phyloP scores from a whole-genome alignment of 768 basidiomycete species.

The Tricholoma saponaceum region DNA sequence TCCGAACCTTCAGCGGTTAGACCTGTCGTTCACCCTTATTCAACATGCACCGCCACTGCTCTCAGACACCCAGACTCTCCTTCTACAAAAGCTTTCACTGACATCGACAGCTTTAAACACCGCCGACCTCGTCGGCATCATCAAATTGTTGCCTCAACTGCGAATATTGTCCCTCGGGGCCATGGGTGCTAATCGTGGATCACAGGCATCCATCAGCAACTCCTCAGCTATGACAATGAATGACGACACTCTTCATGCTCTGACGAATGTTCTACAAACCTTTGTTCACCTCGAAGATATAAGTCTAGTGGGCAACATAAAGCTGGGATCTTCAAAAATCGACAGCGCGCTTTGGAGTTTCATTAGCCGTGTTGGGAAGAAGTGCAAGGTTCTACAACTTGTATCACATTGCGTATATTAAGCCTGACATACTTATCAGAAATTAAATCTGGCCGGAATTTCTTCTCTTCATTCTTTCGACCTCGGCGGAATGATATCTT shows the following conservation, averaged over 20 bases:
- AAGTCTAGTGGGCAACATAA: slow-evolving; percentile 61
- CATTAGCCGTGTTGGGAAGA: slow-evolving; percentile 49
- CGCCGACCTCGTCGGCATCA: slow-evolving; percentile 34
- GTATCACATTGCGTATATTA: background rate
- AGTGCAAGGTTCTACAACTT: slow-evolving; percentile 45
- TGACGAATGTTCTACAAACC: slow-evolving; percentile 37
- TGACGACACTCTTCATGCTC: slow-evolving; percentile 38
- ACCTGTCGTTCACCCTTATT: slow-evolving; percentile 61
- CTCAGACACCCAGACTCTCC: slow-evolving; percentile 7
- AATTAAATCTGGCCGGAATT: slow-evolving; percentile 56
- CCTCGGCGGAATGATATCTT: slow-evolving; percentile 44
- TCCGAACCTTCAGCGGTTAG: slow-evolving; percentile 51
- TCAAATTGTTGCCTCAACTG: slow-evolving; percentile 37
- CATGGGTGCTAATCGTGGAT: slow-evolving; percentile 45
- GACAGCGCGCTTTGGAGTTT: slow-evolving; percentile 40
- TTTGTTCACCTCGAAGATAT: slow-evolving; percentile 43
- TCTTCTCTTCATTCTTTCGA: slow-evolving; percentile 45
- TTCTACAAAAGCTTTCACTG: slow-evolving; percentile 59
- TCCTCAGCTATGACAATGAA: slow-evolving; percentile 52
- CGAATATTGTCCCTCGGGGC: slow-evolving; percentile 54
- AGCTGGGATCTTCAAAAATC: slow-evolving; percentile 38
- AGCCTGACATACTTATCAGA: slow-evolving; percentile 26
- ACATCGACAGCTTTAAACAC: slow-evolving; percentile 48
- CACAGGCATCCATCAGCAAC: slow-evolving; percentile 39
- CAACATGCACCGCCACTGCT: slow-evolving; percentile 30